These are phyloP conservation scores for Harrya chromipes DNA, from an alignment of 768 basidiomycete species.

Conservation along the genomic window DNA sequence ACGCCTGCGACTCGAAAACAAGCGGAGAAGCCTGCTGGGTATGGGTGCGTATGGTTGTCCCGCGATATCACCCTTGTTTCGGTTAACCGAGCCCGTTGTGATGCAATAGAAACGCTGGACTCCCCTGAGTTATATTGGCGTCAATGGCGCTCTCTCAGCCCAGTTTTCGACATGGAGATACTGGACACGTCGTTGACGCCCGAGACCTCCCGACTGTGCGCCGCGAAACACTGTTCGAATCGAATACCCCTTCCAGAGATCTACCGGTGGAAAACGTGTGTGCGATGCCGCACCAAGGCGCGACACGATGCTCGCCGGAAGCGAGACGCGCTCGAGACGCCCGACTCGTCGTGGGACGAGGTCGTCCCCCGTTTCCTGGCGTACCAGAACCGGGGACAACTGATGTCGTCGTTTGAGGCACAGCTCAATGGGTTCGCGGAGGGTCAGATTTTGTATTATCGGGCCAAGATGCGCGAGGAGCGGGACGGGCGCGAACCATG, in stretches of 20 bases:
- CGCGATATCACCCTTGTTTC: neutral
- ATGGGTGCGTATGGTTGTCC: slow-evolving; percentile 5
- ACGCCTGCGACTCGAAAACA: slow-evolving; percentile 25
- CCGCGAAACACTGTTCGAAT: slow-evolving; percentile 31
- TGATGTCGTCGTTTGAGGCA: slow-evolving; percentile 14
- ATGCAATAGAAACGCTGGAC: neutral
- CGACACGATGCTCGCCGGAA: slow-evolving; percentile 7
- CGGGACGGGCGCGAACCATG: neutral
- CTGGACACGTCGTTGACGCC: neutral
- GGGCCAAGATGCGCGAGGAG: slow-evolving; percentile 12
- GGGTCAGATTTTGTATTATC: slow-evolving; percentile 22
- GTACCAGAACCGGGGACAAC: slow-evolving; percentile 19
- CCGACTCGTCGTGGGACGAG: neutral
- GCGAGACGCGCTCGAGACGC: neutral
- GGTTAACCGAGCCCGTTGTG: slow-evolving; percentile 6
- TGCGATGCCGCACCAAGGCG: slow-evolving; percentile 31
- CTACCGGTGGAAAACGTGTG: slow-evolving; percentile 42
- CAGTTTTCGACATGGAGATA: neutral
- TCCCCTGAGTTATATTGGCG: neutral
- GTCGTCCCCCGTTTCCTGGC: slow-evolving; percentile 10
- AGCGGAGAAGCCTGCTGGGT: slow-evolving; percentile 1
- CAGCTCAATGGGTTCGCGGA: slow-evolving; percentile 23
- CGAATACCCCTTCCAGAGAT: slow-evolving; percentile 36
- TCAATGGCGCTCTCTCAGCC: slow-evolving; percentile 10
- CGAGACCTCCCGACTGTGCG: slow-evolving; percentile 38